A percentile compares a stretch with the other conserved stretches of the same genome.
These are phyloP conservation scores for Lepraria neglecta DNA, from an alignment of 495 filamentous ascomycete genomes.

Conservation along the genomic window DNA sequence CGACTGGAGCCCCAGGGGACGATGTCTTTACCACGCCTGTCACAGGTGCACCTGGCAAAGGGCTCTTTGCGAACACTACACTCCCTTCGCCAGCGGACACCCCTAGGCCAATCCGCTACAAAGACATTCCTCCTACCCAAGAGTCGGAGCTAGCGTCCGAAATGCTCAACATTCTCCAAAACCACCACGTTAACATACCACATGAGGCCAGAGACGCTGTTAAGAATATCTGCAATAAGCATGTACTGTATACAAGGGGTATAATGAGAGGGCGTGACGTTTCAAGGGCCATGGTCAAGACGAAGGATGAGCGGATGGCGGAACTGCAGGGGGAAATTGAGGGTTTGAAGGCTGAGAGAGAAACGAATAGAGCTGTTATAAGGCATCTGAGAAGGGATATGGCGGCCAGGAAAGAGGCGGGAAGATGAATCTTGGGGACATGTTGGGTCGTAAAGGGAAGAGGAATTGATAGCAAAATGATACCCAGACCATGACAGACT, in stretches of 20 bases:
- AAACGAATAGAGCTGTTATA: constrained; percentile 45
- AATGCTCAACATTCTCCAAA: constrained; percentile 46
- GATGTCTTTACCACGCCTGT: constrained; percentile 30
- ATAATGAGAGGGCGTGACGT: constrained; percentile 58
- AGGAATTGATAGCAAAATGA: neutral
- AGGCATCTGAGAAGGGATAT: constrained; percentile 28
- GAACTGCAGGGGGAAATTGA: constrained; percentile 45
- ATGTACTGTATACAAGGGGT: constrained; percentile 51
- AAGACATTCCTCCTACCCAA: constrained; percentile 32
- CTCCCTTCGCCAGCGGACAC: constrained; percentile 37
- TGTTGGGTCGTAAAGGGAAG: neutral
- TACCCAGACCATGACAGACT: too few relatives aligned
- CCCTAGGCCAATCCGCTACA: constrained; percentile 47
- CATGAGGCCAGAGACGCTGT: constrained; percentile 39
- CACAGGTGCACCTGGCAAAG: constrained; percentile 19
- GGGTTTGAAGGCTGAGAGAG: constrained; percentile 46
- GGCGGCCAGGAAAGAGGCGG: constrained; percentile 15
- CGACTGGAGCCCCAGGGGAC: constrained; percentile 18
- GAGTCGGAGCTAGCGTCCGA: constrained; percentile 47
- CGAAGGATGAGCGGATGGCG: constrained; percentile 53
- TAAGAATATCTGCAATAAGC: constrained; percentile 45
- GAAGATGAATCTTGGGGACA: neutral
- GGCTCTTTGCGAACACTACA: constrained; percentile 25
- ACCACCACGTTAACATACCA: constrained; percentile 41
- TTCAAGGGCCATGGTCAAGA: constrained; percentile 51